Evolutionary conservation across 2,329 filamentous ascomycete genomes (phyloP).

Genomic region (Passalora sequoiae): DNA sequence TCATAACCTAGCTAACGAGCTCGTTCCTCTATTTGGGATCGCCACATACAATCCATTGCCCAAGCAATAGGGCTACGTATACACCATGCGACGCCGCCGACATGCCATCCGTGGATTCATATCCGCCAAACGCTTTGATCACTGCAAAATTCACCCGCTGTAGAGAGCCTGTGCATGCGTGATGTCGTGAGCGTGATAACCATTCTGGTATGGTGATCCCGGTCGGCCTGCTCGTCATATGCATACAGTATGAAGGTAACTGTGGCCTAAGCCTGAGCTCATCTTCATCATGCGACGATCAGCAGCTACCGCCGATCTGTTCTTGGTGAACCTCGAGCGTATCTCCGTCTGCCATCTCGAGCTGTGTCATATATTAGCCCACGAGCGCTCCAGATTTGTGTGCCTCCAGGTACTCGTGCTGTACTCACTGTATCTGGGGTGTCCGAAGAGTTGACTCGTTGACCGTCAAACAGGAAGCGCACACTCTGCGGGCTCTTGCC

Average conservation of each 20-base stretch:
- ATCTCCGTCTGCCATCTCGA: slow-evolving; percentile 95
- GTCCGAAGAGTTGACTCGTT: slow-evolving; percentile 80
- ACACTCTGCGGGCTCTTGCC: slow-evolving; percentile 81
- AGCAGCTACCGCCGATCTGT: slow-evolving; percentile 70
- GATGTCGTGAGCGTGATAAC: too few species aligned
- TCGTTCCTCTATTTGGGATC: too few species aligned
- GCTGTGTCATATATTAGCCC: slow-evolving; percentile 48
- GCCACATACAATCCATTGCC: too few species aligned
- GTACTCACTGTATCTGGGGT: slow-evolving; percentile 81
- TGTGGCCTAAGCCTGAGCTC: neutral
- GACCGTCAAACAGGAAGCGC: slow-evolving; percentile 93
- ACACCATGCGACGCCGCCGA: too few species aligned
- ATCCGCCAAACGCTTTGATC: too few species aligned
- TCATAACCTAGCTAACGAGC: too few species aligned
- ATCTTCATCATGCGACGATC: slow-evolving; percentile 7
- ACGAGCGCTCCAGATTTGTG: neutral
- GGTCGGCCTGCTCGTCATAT: too few species aligned
- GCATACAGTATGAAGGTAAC: neutral
- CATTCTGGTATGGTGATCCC: too few species aligned
- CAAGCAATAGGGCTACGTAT: too few species aligned
- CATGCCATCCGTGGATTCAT: too few species aligned
- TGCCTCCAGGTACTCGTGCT: neutral
- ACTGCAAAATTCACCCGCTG: too few species aligned
- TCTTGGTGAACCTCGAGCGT: slow-evolving; percentile 97
- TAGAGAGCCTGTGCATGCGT: too few species aligned